Evolutionary conservation across 495 filamentous ascomycete species (phyloP).

Genomic region (Penicillium cinerascens): DNA sequence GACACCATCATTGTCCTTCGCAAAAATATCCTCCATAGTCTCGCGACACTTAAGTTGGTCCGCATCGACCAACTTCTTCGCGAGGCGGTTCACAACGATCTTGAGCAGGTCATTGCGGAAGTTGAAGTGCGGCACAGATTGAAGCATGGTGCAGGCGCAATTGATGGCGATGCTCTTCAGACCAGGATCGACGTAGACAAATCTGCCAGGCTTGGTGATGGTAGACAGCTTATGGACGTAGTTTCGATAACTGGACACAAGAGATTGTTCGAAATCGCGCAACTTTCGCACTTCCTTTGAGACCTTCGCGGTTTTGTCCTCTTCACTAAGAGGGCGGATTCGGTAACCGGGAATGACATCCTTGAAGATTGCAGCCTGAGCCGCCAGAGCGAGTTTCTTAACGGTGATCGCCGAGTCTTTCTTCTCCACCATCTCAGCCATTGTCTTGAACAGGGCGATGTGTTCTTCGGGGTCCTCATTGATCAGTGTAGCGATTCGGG

Average conservation of each 20-base stretch:
- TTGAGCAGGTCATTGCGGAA: slow-evolving; percentile 82
- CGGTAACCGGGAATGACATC: slow-evolving; percentile 95
- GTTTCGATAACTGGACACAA: slow-evolving; percentile 74
- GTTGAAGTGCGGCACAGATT: slow-evolving; percentile 91
- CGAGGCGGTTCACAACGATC: slow-evolving; percentile 80
- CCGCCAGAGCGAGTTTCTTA: slow-evolving; percentile 76
- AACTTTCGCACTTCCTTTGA: slow-evolving; percentile 87
- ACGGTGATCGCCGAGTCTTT: slow-evolving; percentile 59
- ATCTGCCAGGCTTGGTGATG: slow-evolving; percentile 52
- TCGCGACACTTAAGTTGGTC: slow-evolving; percentile 76
- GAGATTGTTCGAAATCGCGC: slow-evolving; percentile 75
- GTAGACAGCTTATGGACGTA: slow-evolving; percentile 72
- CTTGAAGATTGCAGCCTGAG: slow-evolving; percentile 88
- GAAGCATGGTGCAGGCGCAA: slow-evolving; percentile 76
- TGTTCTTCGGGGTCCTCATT: slow-evolving; percentile 95
- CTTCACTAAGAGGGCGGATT: slow-evolving; percentile 76
- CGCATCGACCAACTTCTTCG: slow-evolving; percentile 59
- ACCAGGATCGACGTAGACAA: slow-evolving; percentile 30
- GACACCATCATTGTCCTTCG: slow-evolving; percentile 82
- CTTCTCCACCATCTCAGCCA: slow-evolving; percentile 67
- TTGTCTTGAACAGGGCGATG: slow-evolving; percentile 66
- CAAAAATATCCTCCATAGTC: slow-evolving; percentile 76
- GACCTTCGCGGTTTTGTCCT: slow-evolving; percentile 68
- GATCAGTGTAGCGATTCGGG: slow-evolving; percentile 71
- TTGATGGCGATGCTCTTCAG: slow-evolving; percentile 72